Base-by-base conservation (phyloP, 1,139 yeast genomes). In the Taiozyma sp. region DNA sequence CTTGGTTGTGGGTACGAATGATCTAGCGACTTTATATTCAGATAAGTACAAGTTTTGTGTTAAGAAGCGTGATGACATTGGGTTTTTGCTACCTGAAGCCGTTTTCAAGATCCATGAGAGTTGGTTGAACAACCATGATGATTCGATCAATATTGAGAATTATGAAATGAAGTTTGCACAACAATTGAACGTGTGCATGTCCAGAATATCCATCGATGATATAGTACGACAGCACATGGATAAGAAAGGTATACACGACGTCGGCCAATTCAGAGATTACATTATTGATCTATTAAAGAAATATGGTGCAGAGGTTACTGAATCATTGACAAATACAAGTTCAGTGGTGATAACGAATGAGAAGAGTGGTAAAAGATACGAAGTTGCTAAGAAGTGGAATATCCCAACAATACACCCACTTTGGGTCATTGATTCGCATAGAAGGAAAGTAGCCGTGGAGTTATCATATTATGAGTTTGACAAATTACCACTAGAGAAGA, bases 331-430 rank as follows among this genome's bases (percentile, higher is more conserved):
- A 4, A 68, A 71, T 13, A 66, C 73, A 7, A 77, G 75, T 44
- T 67, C 79, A 5, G 76, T 81, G 56, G 71, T 88, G 2, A 72
- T 83, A 1, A 75, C 82, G 5, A 74, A 81, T 21, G 81, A 75
- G 45, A 67, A 69, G 30, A 61, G 68, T 21, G 96, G 96, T 0
- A 77, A 76, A 52, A 72, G 95, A 54, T 85, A 75, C 60, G 71
- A 70, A 30, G 83, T 79, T 63, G 90, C 93, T 1, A 52, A 73
- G 8, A 82, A 81, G 60, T 85, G 93, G 91, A 73, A 72, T 6
- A 77, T 83, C 3, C 85, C 88, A 1, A 76, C 83, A 1, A 79
- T 88, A 3, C 90, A 86, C 62, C 93, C 95, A 0, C 68, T 79
- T 48, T 90, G 95, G 95, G 66, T 90, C 3, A 60, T 76, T 22